These are phyloP conservation scores for Aspergillus sp. DNA, from an alignment of 2,329 filamentous ascomycete species.

Conservation along the genomic window DNA sequence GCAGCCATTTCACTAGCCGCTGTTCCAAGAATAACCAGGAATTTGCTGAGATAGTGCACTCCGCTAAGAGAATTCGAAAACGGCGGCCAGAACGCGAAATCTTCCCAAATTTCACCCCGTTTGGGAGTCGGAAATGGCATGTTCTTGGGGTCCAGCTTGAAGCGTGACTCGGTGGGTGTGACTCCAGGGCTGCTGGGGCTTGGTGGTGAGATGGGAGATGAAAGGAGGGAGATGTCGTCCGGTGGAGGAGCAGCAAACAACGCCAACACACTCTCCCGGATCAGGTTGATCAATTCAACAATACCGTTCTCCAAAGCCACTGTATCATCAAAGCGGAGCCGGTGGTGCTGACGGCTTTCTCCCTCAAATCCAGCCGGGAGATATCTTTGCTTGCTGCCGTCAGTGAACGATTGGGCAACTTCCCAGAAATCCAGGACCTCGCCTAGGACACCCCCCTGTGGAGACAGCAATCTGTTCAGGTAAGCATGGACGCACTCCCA, in stretches of 20 bases:
- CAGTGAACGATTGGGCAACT: slow-evolving; percentile 79
- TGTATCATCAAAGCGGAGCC: slow-evolving; percentile 62
- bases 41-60: slow-evolving; percentile 79
- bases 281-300: slow-evolving; percentile 71
- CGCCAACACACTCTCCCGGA: slow-evolving; percentile 68
- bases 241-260: slow-evolving; percentile 85
- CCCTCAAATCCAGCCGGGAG: slow-evolving; percentile 75
- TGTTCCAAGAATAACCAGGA: slow-evolving; percentile 73
- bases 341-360: slow-evolving; percentile 72
- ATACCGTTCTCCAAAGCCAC: slow-evolving; percentile 66
- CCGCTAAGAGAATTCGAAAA: slow-evolving; percentile 85
- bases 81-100: slow-evolving; percentile 93
- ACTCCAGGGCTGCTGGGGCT: slow-evolving; percentile 59
- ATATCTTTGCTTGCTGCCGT: slow-evolving; percentile 70
- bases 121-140: slow-evolving; percentile 68
- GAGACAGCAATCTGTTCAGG: slow-evolving; percentile 64
- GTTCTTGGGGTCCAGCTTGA: slow-evolving; percentile 71
- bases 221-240: slow-evolving; percentile 80
- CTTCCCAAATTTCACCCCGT: slow-evolving; percentile 80
- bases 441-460: slow-evolving; percentile 68
- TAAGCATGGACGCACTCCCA: slow-evolving; percentile 84
- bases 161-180: slow-evolving; percentile 59
- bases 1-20: slow-evolving; percentile 79
- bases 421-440: slow-evolving; percentile 94
- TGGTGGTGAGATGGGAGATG: slow-evolving; percentile 65